phyloP scores from a whole-genome alignment of 305 asterid species.

The Caryopteris hybrid region DNA sequence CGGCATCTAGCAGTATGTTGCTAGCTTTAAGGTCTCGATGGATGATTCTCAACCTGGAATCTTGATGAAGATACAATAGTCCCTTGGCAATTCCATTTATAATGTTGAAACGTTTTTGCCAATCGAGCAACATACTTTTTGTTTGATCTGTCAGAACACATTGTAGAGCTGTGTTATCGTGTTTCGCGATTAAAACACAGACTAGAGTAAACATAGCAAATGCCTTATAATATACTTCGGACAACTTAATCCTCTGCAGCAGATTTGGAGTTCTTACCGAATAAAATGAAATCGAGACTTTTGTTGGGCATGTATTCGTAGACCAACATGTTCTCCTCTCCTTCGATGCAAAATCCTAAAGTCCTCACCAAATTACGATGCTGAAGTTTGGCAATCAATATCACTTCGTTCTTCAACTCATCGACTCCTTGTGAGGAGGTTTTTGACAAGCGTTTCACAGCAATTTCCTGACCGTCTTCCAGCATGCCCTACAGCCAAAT shows the following conservation, averaged over 20 bases:
- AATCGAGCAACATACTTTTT: background rate
- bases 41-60: constrained; percentile 24
- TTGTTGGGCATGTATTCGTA: constrained; percentile 24
- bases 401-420: constrained; percentile 24
- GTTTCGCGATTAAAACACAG: no score
- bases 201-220: no score
- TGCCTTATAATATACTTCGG: no score
- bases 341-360: constrained; percentile 19
- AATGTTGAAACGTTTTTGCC: constrained; percentile 13
- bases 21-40: constrained; percentile 45
- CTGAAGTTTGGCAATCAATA: constrained; percentile 28
- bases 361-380: constrained; percentile 28
- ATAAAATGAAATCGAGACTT: constrained; percentile 14
- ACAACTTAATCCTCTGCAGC: no score
- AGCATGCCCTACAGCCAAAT: constrained; percentile 14
- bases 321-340: constrained; percentile 28
- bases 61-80: constrained; percentile 20
- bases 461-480: constrained; percentile 25
- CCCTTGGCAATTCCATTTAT: constrained; percentile 14
- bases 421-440: constrained; percentile 23
- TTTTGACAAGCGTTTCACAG: constrained; percentile 21
- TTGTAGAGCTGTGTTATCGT: background rate
- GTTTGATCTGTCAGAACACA: background rate
- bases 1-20: constrained; percentile 35
- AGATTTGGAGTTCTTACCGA: background rate